These are phyloP conservation scores for Mycena kentingensis DNA, from an alignment of 768 basidiomycete genomes.

Conservation along the genomic window DNA sequence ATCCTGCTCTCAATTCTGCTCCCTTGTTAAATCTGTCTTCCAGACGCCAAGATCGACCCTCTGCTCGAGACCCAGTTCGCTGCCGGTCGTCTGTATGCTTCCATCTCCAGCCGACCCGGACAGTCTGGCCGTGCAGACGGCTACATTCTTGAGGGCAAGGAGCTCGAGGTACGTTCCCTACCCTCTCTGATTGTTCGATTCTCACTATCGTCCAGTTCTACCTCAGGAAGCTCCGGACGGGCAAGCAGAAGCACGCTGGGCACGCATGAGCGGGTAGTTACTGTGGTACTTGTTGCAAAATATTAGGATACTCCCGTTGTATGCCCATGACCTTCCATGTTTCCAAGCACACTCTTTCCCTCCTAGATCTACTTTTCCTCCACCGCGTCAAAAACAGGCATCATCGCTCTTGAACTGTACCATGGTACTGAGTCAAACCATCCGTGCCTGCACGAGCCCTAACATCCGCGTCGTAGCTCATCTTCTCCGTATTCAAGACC, in stretches of 20 bases:
- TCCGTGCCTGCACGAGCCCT: constrained; percentile 9
- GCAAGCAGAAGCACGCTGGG: constrained; percentile 92
- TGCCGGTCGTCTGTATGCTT: constrained; percentile 94
- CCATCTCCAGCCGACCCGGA: constrained; percentile 92
- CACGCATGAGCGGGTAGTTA: constrained; percentile 40
- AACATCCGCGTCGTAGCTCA: constrained; percentile 62
- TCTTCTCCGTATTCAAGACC: constrained; percentile 98
- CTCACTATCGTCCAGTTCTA: constrained; percentile 68
- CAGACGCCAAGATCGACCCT: constrained; percentile 89
- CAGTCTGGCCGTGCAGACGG: constrained; percentile 97
- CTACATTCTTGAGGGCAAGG: constrained; percentile 97
- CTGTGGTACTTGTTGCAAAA: constrained; percentile 14
- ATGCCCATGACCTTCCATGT: constrained; percentile 13
- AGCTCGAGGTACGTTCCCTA: constrained; percentile 78
- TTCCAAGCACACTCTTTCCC: not conserved
- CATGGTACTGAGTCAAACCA: constrained; percentile 9
- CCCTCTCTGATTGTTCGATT: constrained; percentile 7
- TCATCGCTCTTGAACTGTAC: too few relatives aligned
- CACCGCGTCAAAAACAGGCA: too few relatives aligned
- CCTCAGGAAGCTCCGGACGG: constrained; percentile 87
- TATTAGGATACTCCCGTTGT: constrained; percentile 21
- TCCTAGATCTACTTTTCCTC: not conserved
- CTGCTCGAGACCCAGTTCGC: constrained; percentile 88
- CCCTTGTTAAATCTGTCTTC: constrained; percentile 1
- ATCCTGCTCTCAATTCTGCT: not conserved